phyloP scores from a whole-genome alignment of 1,284 basidiomycete genomes.

The Heterobasidion annosum region DNA sequence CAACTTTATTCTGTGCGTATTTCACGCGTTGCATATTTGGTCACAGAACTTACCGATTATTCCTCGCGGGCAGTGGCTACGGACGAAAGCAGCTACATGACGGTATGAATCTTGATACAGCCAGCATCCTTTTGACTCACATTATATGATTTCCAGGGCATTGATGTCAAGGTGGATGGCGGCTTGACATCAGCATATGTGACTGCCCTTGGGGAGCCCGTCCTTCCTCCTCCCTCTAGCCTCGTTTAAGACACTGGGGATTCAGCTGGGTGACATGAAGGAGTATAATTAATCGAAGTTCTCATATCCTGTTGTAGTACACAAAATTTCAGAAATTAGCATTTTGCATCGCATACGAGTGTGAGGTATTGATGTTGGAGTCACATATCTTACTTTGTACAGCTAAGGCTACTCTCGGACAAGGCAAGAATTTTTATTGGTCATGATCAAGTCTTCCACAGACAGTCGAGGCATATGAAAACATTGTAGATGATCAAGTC shows the following conservation, averaged over 20 bases:
- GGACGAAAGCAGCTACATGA: slow-evolving; percentile 81
- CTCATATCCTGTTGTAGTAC: neutral
- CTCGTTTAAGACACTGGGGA: slow-evolving; percentile 23
- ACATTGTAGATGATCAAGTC: neutral
- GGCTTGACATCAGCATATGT: slow-evolving; percentile 88
- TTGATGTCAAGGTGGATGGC: slow-evolving; percentile 91
- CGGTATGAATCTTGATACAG: slow-evolving; percentile 36
- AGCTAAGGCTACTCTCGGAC: neutral
- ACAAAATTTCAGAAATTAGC: too few species aligned
- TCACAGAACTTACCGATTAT: slow-evolving; percentile 3
- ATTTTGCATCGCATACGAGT: too few species aligned
- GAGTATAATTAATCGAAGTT: neutral
- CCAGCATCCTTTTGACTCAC: slow-evolving; percentile 10
- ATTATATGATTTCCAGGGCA: slow-evolving; percentile 46
- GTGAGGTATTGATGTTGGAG: too few species aligned
- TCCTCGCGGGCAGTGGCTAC: slow-evolving; percentile 51
- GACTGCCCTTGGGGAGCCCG: slow-evolving; percentile 65
- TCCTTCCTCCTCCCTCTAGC: slow-evolving; percentile 56
- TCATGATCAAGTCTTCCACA: neutral
- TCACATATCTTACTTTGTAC: too few species aligned
- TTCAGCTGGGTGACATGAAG: too few species aligned
- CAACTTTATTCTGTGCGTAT: slow-evolving; percentile 82
- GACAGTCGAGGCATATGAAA: neutral
- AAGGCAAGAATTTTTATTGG: neutral
- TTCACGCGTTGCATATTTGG: neutral